These are phyloP conservation scores for Prunus kanzakura DNA, from an alignment of 306 rosid genomes.

Conservation along the genomic window DNA sequence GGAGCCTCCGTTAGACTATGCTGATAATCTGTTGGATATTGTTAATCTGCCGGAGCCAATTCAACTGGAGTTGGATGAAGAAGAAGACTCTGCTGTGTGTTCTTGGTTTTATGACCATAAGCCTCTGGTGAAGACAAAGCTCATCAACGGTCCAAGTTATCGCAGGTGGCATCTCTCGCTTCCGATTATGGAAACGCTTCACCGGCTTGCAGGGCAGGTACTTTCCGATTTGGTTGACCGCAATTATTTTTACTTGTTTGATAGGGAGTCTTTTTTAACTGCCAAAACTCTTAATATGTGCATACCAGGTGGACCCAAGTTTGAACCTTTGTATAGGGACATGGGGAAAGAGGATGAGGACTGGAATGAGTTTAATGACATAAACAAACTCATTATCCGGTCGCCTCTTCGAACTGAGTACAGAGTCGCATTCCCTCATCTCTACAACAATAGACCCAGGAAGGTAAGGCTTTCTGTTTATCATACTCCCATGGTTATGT, in stretches of 20 bases:
- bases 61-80: slow-evolving; percentile 89
- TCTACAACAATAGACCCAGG: slow-evolving; percentile 97
- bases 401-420: slow-evolving; percentile 97
- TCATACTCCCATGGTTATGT: slow-evolving; percentile 97
- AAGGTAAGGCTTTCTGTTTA: slow-evolving; percentile 91
- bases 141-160: slow-evolving; percentile 93
- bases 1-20: slow-evolving; percentile 95
- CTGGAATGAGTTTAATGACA: slow-evolving; percentile 99
- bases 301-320: slow-evolving; percentile 99
- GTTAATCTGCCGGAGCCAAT: slow-evolving; percentile 97
- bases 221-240: slow-evolving; percentile 92
- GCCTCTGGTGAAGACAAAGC: slow-evolving; percentile 92
- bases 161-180: slow-evolving; percentile 97
- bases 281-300: slow-evolving; percentile 99
- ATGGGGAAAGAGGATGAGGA: slow-evolving; percentile 99
- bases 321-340: slow-evolving; percentile 96
- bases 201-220: slow-evolving; percentile 95
- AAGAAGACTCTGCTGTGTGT: slow-evolving; percentile 93
- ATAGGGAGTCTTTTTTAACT: slow-evolving; percentile 97
- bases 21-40: slow-evolving; percentile 79
- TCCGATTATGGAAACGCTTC: slow-evolving; percentile 98
- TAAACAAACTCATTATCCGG: slow-evolving; percentile 95
- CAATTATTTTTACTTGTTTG: slow-evolving; percentile 94
- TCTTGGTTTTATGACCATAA: slow-evolving; percentile 97
- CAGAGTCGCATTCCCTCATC: slow-evolving; percentile 97